phyloP scores from a whole-genome alignment of 2,329 filamentous ascomycete genomes.

The Xylaria sp. region DNA sequence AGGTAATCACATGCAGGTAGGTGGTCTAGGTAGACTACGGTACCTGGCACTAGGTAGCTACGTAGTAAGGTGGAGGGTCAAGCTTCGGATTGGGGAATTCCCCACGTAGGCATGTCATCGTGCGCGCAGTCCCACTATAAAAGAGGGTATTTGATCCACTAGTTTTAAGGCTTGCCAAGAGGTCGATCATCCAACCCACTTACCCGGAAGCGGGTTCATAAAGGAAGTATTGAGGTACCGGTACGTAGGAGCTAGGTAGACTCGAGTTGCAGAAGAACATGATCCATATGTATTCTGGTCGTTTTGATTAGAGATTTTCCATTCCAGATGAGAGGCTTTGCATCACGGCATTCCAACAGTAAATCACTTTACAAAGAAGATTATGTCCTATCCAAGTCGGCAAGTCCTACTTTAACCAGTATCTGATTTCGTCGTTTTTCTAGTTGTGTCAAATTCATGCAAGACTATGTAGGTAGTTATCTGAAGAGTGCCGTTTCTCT shows the following conservation, averaged over 20 bases:
- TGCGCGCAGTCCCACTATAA: conserved; percentile 12
- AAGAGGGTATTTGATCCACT: neutral
- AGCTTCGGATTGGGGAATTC: neutral
- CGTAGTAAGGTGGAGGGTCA: neutral
- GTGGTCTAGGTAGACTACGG: neutral
- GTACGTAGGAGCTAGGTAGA: no score
- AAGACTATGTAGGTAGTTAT: no score
- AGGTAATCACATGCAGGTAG: no score
- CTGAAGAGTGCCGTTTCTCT: neutral
- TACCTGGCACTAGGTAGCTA: neutral
- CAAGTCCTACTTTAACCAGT: no score
- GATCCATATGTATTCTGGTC: neutral
- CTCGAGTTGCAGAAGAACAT: neutral
- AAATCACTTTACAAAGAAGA: neutral
- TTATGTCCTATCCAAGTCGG: neutral
- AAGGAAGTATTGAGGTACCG: neutral
- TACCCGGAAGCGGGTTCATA: neutral
- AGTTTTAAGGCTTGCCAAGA: conserved; percentile 9
- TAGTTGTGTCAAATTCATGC: no score
- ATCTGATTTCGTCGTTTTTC: no score
- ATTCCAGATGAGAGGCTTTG: neutral
- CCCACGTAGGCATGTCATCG: conserved; percentile 28
- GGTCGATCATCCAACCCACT: neutral
- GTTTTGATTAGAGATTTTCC: no score
- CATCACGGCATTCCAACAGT: neutral